Conservation (phyloP, 108 stramenopile species). For the Mediolabrus comicus region DNA sequence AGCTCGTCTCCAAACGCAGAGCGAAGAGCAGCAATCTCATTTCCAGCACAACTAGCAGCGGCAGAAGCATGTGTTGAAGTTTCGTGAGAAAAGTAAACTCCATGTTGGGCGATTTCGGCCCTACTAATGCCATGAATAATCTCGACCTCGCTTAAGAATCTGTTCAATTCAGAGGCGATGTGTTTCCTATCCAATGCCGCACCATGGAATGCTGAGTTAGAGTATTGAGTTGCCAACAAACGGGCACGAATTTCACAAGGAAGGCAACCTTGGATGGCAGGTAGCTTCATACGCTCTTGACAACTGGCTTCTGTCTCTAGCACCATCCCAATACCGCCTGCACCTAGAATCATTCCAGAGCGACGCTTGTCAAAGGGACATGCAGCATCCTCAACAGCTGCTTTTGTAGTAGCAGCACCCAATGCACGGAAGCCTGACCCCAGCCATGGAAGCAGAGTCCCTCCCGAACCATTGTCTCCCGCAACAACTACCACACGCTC, state of each 20-base stretch:
- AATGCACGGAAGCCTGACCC: slow-evolving; percentile 91
- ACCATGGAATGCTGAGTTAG: slow-evolving; percentile 95
- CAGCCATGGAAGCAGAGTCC: slow-evolving; percentile 91
- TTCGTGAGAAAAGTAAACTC: slow-evolving; percentile 97
- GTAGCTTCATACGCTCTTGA: slow-evolving; percentile 55
- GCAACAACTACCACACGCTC: slow-evolving; percentile 94
- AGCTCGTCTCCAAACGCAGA: slow-evolving; percentile 90
- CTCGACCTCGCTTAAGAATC: slow-evolving; percentile 87
- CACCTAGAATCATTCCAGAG: slow-evolving; percentile 93
- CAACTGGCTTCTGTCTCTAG: slow-evolving; percentile 84
- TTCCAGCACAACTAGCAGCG: slow-evolving; percentile 89
- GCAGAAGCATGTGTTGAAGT: slow-evolving; percentile 93
- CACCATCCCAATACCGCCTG: slow-evolving; percentile 93
- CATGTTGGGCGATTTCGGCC: slow-evolving; percentile 88
- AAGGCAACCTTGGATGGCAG: slow-evolving; percentile 35
- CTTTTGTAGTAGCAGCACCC: slow-evolving; percentile 87
- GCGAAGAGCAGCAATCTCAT: slow-evolving; percentile 90
- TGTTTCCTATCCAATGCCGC: slow-evolving; percentile 93
- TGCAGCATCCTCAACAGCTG: slow-evolving; percentile 80
- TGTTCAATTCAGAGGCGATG: slow-evolving; percentile 88
- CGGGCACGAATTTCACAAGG: slow-evolving; percentile 78
- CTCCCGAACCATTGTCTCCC: slow-evolving; percentile 92
- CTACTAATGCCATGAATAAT: slow-evolving; percentile 88
- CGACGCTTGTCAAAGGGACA: slow-evolving; percentile 92
- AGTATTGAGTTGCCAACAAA: slow-evolving; percentile 89